phyloP scores from a whole-genome alignment of 345 rosid genomes.

The Murraya paniculata region DNA sequence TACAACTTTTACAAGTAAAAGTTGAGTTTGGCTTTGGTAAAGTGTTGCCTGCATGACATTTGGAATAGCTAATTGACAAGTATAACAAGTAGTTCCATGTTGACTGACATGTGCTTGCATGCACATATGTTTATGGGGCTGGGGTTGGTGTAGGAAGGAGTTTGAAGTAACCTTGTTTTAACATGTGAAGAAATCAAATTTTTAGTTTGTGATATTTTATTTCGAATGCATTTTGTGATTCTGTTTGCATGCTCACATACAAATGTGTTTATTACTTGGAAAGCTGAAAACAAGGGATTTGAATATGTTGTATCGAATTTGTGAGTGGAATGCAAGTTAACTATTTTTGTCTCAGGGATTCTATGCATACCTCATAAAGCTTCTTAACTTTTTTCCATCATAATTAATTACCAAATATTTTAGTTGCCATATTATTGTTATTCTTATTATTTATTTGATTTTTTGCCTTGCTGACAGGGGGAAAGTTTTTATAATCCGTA shows the following conservation, averaged over 20 bases:
- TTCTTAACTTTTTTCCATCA: not conserved
- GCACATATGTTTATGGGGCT: not conserved
- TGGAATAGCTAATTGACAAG: not conserved
- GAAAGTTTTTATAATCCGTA: conserved; percentile 94
- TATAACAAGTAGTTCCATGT: not conserved
- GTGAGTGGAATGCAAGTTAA: not conserved
- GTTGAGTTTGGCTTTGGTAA: not conserved
- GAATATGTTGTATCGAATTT: not conserved
- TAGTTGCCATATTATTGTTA: not conserved
- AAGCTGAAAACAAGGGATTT: not conserved
- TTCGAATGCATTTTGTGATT: not conserved
- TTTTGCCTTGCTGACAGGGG: conserved; percentile 52
- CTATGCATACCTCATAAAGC: not conserved
- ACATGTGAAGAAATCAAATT: not conserved
- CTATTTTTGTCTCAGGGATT: not conserved
- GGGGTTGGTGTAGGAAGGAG: not conserved
- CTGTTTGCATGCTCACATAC: not conserved
- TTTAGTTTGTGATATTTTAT: not conserved
- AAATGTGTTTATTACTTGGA: not conserved
- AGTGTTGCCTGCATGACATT: not conserved
- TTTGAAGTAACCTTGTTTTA: not conserved
- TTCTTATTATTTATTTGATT: not conserved
- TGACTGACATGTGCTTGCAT: not conserved
- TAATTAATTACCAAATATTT: not conserved
- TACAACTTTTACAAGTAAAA: not conserved